Evolutionary conservation across 495 filamentous ascomycete genomes (phyloP).

Genomic region (Hypoxylon intermedium): DNA sequence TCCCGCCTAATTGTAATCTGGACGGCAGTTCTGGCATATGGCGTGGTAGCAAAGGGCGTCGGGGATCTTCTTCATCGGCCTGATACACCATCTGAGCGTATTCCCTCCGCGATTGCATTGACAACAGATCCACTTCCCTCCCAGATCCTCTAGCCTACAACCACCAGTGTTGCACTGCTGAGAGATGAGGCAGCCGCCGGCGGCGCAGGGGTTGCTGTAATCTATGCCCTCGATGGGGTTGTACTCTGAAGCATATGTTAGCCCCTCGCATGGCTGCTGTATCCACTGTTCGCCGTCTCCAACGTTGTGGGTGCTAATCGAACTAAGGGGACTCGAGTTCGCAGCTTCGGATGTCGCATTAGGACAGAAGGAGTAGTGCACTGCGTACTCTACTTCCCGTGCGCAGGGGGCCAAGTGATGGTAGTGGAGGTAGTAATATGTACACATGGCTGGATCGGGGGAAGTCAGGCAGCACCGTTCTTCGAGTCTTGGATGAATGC

Average conservation of each 20-base stretch:
- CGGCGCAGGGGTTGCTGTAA: constrained; percentile 50
- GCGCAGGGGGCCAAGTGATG: constrained; percentile 51
- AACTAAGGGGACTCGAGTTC: background rate
- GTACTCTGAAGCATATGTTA: constrained; percentile 36
- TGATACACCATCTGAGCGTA: constrained; percentile 45
- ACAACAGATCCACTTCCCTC: constrained; percentile 54
- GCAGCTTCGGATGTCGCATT: constrained; percentile 26
- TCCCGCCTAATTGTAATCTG: constrained; percentile 8
- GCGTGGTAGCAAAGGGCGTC: constrained; percentile 53
- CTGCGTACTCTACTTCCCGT: constrained; percentile 47
- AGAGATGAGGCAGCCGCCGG: constrained; percentile 50
- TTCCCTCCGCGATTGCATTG: constrained; percentile 51
- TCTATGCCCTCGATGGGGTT: constrained; percentile 41
- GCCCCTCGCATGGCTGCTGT: constrained; percentile 32
- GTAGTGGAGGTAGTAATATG: constrained; percentile 46
- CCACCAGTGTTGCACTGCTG: constrained; percentile 52
- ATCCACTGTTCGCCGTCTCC: constrained; percentile 6
- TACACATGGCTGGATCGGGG: constrained; percentile 44
- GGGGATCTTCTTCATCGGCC: constrained; percentile 46
- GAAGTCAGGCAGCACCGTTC: too few relatives aligned
- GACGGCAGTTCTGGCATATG: constrained; percentile 33
- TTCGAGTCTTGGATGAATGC: too few relatives aligned
- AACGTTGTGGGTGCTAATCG: background rate
- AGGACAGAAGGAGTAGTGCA: constrained; percentile 52
- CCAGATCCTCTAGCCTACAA: constrained; percentile 53